Conservation (phyloP, 2,329 filamentous ascomycete species). For the Sarocladiaceae sp. region DNA sequence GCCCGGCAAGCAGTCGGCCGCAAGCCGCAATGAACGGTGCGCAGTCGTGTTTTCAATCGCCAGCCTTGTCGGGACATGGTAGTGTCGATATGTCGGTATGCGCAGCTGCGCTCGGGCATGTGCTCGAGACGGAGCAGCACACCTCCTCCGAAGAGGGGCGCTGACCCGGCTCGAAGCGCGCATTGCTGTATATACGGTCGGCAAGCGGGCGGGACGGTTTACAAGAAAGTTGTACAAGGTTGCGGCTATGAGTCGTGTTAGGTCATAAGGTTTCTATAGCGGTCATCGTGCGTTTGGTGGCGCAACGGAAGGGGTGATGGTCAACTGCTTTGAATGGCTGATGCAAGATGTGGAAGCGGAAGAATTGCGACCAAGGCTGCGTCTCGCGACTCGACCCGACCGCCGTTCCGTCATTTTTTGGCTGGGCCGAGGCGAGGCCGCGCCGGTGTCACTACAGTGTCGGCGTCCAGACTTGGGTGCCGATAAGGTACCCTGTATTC, state of each 20-base stretch:
- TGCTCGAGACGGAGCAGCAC: not conserved
- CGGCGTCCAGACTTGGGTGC: slow-evolving; percentile 5
- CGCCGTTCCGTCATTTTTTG: too few relatives aligned
- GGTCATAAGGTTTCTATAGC: not conserved
- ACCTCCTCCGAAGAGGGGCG: slow-evolving; percentile 9
- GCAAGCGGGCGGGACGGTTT: not conserved
- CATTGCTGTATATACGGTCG: not conserved
- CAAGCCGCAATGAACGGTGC: not conserved
- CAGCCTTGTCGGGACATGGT: not conserved
- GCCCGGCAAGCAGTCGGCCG: not conserved
- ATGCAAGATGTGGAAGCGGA: not conserved
- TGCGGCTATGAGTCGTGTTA: not conserved
- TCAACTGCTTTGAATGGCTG: not conserved
- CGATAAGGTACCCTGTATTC: not conserved
- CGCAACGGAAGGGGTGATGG: not conserved
- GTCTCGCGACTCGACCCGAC: not conserved
- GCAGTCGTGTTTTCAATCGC: not conserved
- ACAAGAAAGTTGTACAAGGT: not conserved
- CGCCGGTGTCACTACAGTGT: not conserved
- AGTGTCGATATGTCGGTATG: not conserved
- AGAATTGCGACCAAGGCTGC: not conserved
- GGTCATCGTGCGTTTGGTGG: not conserved
- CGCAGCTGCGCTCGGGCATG: not conserved
- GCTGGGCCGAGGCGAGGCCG: slow-evolving; percentile 2
- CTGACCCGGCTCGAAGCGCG: slow-evolving; percentile 5